Evolutionary conservation across 192 early-diverging fungal genomes (phyloP).

Genomic region (Mortierella hygrophila): DNA sequence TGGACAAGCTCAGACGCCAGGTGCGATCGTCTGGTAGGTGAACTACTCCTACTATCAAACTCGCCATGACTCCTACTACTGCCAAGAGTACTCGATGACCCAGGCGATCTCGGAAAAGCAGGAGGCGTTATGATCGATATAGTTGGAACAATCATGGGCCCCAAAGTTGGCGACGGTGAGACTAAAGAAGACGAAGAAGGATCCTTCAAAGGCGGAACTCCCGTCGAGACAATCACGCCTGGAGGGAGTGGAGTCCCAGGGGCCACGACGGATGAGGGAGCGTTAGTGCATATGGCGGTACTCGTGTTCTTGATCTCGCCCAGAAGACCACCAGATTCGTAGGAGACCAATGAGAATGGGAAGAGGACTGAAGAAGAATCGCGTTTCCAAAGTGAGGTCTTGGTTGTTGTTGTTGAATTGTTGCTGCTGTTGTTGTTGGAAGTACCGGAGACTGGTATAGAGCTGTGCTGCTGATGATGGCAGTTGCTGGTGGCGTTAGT

Average conservation of each 20-base stretch:
- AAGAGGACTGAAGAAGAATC: conserved; percentile 27
- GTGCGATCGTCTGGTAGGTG: background rate
- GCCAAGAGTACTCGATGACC: background rate
- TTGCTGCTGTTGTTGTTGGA: background rate
- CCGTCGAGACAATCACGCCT: conserved; percentile 27
- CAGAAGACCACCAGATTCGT: conserved; percentile 39
- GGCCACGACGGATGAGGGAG: conserved; percentile 17
- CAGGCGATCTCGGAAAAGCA: background rate
- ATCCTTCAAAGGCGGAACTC: conserved; percentile 4
- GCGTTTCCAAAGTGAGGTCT: conserved; percentile 25
- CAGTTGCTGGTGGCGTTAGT: background rate
- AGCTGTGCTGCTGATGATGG: background rate
- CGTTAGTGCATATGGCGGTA: conserved; percentile 26
- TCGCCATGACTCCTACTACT: background rate
- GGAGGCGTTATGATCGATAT: background rate
- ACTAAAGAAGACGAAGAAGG: background rate
- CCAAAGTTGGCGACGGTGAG: background rate
- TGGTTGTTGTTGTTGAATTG: background rate
- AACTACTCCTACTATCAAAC: background rate
- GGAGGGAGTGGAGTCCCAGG: conserved; percentile 35
- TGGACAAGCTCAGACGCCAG: background rate
- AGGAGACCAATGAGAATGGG: conserved; percentile 39
- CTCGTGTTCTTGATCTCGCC: conserved; percentile 36
- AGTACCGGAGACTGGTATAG: background rate
- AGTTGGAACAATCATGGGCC: background rate